Evolutionary conservation across 441 rosid genomes (phyloP).

Genomic region (Euphorbia celastroides): DNA sequence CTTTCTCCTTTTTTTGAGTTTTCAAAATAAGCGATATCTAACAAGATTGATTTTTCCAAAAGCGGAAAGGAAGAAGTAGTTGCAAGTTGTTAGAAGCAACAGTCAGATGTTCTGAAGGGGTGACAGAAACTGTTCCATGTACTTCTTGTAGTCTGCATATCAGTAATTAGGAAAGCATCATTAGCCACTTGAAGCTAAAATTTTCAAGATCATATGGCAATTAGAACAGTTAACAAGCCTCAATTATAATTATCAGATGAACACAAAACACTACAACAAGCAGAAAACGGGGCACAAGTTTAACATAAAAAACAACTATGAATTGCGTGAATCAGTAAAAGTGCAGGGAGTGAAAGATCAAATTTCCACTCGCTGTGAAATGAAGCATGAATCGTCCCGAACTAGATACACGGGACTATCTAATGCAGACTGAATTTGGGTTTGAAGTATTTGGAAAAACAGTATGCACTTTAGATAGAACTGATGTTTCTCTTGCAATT

Average conservation of each 20-base stretch:
- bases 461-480: too few species aligned
- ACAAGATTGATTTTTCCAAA: too few species aligned
- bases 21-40: not conserved
- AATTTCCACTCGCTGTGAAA: not conserved
- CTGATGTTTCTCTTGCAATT: too few species aligned
- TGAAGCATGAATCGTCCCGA: not conserved
- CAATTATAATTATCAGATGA: not conserved
- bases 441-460: too few species aligned
- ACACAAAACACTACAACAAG: not conserved
- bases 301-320: not conserved
- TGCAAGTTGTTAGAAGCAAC: conserved; percentile 3
- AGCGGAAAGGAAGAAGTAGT: not conserved
- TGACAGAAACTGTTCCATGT: conserved; percentile 59
- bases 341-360: not conserved
- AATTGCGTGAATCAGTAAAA: not conserved
- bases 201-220: not conserved
- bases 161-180: conserved; percentile 1
- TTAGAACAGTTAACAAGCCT: not conserved
- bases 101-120: conserved; percentile 39
- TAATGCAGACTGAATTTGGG: too few species aligned
- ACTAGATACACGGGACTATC: not conserved
- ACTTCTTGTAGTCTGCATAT: conserved; percentile 46
- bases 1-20: not conserved
- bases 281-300: not conserved
- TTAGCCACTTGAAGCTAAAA: not conserved